A percentile compares a stretch with the other conserved stretches of the same genome.
Evolutionary conservation across 768 basidiomycete species (phyloP).

Genomic region (Russula sp.): DNA sequence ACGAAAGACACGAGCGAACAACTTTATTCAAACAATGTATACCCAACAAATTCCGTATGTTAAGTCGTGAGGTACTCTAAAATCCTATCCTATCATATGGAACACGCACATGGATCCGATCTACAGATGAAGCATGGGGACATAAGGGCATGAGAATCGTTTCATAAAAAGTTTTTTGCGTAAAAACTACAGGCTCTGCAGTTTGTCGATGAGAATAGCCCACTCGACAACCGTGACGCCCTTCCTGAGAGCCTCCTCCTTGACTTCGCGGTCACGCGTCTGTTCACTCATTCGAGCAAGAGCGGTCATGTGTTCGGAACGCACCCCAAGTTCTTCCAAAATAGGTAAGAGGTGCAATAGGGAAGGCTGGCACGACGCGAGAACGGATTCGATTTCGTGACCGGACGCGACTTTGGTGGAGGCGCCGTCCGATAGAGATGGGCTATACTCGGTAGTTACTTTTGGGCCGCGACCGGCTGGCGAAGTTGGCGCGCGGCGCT

Average conservation of each 20-base stretch:
- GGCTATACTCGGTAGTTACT: conserved; percentile 22
- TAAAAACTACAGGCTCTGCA: conserved; percentile 42
- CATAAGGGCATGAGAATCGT: background rate
- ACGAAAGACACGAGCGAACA: background rate
- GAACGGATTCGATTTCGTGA: conserved; percentile 49
- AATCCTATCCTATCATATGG: background rate
- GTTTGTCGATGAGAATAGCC: conserved; percentile 70
- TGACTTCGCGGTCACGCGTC: conserved; percentile 66
- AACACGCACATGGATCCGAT: background rate
- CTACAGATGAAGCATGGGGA: conserved; percentile 1
- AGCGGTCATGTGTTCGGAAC: conserved; percentile 60
- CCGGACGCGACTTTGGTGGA: conserved; percentile 39
- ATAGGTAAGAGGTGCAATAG: conserved; percentile 59
- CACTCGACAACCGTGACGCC: conserved; percentile 75
- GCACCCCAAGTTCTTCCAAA: conserved; percentile 58
- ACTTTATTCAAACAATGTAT: background rate
- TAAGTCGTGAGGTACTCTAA: background rate
- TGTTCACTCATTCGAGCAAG: conserved; percentile 59
- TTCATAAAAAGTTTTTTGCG: background rate
- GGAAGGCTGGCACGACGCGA: conserved; percentile 63
- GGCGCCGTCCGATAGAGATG: conserved; percentile 20
- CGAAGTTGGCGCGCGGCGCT: conserved; percentile 19
- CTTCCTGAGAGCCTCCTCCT: conserved; percentile 62
- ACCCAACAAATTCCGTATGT: background rate
- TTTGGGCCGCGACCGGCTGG: conserved; percentile 11